Conservation (phyloP, 495 filamentous ascomycete genomes). For the Hamigera avellanea region DNA sequence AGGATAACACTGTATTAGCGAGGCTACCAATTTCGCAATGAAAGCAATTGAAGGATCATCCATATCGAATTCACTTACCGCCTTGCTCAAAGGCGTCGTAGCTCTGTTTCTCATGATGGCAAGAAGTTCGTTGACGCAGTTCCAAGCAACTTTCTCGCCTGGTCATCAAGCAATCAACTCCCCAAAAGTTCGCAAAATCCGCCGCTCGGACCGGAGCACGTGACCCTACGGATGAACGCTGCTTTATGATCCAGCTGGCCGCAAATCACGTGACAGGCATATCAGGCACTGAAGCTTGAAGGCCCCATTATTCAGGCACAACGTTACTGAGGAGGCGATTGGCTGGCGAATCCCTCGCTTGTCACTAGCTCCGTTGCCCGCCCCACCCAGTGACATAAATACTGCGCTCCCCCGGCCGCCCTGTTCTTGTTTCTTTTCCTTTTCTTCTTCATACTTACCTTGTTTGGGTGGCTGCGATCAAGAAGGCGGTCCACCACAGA, state of each 20-base stretch:
- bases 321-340: slow-evolving; percentile 4
- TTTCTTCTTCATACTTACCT: slow-evolving; percentile 66
- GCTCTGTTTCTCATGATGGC: slow-evolving; percentile 39
- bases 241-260: background rate
- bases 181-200: background rate
- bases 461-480: slow-evolving; percentile 54
- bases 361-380: slow-evolving; percentile 11
- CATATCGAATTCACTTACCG: slow-evolving; percentile 17
- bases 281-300: background rate
- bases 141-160: background rate
- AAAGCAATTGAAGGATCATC: slow-evolving; percentile 1
- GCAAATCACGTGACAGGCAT: background rate
- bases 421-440: slow-evolving; percentile 26
- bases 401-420: slow-evolving; percentile 1
- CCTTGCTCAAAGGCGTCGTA: slow-evolving; percentile 30
- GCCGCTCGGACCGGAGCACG: background rate
- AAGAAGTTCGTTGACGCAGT: too few relatives aligned
- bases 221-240: too few relatives aligned
- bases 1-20: background rate
- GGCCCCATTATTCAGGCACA: background rate
- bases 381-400: slow-evolving; percentile 16
- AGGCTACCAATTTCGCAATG: background rate
- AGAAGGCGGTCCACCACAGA: slow-evolving; percentile 44
- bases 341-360: slow-evolving; percentile 17
- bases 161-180: background rate